Base-by-base conservation (phyloP, 352 stramenopile genomes). In the Phytophthora sojae region DNA sequence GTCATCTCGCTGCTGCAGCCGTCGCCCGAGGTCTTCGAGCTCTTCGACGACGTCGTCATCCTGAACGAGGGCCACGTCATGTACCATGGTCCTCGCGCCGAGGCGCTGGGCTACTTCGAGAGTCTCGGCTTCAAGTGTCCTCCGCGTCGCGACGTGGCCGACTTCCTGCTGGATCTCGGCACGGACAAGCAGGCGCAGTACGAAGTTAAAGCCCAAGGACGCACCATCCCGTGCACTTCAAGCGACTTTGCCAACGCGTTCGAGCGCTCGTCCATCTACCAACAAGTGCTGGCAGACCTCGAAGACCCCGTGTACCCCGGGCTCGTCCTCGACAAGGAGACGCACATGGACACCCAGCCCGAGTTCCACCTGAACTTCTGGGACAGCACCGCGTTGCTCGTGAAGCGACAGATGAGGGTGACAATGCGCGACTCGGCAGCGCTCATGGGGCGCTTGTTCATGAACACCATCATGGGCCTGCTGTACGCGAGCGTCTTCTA, bases 21-120 rank as follows among this genome's bases (percentile, higher is more conserved):
- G n/a, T n/a, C n/a, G n/a, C n/a, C n/a, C n/a, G n/a, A n/a, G n/a
- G n/a, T n/a, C n/a, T n/a, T n/a, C 39, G 80, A 82, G 6, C 77
- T 98, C 17, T 99, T 99, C 71, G 96, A 99, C 73, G 86, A 98
- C 59, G 67, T 98, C 4, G 86, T 98, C 50, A 70, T 99, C n/a
- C 56, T 99, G 47, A 94, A 94, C 72, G 81, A 97, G 26, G 95
- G 96, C 23, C 67, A 84, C 25, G 68, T 98, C 12, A 91, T 98
- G 61, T 99, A 97, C 67, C 76, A 79, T 94, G 65, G 78, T 88
- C 63, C 89, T 61, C 74, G 76, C 73, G 66, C 92, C 69, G n/a
- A 52, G 19, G 45, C 45, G 17, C 45, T 52, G 45, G 45, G 19
- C 19, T 96, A 97, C 71, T 98, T 98, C 65, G 61, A 79, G 25